These are phyloP conservation scores for Candida smagusa DNA, from an alignment of 1,139 yeast species.

Conservation along the genomic window DNA sequence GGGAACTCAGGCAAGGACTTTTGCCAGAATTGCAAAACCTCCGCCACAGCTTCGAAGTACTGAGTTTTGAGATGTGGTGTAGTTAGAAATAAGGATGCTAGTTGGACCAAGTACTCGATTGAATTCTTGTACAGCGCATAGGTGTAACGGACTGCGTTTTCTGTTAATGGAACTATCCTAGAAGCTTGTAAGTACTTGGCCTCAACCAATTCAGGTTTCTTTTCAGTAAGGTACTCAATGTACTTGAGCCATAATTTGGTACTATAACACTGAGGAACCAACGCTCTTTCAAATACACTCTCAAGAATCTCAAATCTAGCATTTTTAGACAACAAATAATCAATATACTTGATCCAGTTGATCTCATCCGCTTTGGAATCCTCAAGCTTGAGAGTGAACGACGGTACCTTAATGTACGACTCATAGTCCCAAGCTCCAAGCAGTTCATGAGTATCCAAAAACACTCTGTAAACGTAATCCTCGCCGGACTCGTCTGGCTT, in stretches of 20 bases:
- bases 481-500: slow-evolving; percentile 16
- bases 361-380: slow-evolving; percentile 28
- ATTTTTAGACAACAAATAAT: slow-evolving; percentile 32
- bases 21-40: slow-evolving; percentile 3
- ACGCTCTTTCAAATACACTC: slow-evolving; percentile 55
- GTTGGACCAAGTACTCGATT: neutral
- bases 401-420: slow-evolving; percentile 41
- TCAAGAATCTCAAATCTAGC: slow-evolving; percentile 15
- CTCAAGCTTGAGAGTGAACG: slow-evolving; percentile 34
- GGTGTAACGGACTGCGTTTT: slow-evolving; percentile 35
- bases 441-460: slow-evolving; percentile 46
- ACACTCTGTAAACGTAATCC: slow-evolving; percentile 38
- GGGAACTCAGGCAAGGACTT: slow-evolving; percentile 5
- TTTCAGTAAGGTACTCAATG: slow-evolving; percentile 33
- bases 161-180: slow-evolving; percentile 42
- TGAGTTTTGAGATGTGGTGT: slow-evolving; percentile 14
- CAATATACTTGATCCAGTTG: slow-evolving; percentile 54
- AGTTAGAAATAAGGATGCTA: neutral
- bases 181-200: slow-evolving; percentile 39
- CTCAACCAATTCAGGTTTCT: slow-evolving; percentile 12
- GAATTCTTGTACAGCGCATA: slow-evolving; percentile 20
- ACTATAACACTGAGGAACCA: slow-evolving; percentile 54
- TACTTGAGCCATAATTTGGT: slow-evolving; percentile 59
- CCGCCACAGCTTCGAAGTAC: slow-evolving; percentile 19
- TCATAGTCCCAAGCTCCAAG: slow-evolving; percentile 62